Conservation (phyloP, 108 stramenopile species). For the Nitzschia sp. region DNA sequence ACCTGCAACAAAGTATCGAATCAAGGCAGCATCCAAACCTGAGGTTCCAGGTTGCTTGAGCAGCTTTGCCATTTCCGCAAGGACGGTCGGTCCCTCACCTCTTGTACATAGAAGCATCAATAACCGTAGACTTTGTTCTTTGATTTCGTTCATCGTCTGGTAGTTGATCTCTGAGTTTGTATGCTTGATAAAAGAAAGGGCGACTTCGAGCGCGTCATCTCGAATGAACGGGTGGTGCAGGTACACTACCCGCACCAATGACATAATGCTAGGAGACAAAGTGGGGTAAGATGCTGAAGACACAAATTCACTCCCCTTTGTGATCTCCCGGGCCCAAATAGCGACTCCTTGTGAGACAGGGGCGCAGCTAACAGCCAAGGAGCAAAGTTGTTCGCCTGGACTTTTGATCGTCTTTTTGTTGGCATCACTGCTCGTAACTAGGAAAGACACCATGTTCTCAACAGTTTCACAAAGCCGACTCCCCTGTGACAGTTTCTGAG, state of each 20-base stretch:
- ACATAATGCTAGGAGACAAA: constrained; percentile 71
- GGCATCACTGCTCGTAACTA: constrained; percentile 38
- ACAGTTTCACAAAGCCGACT: constrained; percentile 77
- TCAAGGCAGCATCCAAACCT: constrained; percentile 70
- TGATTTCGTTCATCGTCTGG: constrained; percentile 80
- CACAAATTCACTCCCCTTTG: constrained; percentile 62
- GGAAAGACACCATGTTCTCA: constrained; percentile 81
- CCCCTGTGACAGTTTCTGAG: constrained; percentile 49
- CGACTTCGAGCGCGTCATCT: constrained; percentile 53
- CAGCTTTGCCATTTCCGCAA: constrained; percentile 46
- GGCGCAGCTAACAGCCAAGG: constrained; percentile 63
- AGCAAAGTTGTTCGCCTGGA: constrained; percentile 62
- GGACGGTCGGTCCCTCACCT: constrained; percentile 62
- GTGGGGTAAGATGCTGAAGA: constrained; percentile 74
- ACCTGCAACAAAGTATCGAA: constrained; percentile 75
- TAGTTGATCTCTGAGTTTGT: constrained; percentile 79
- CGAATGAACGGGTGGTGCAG: constrained; percentile 71
- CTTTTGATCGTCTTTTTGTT: constrained; percentile 20
- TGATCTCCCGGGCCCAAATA: constrained; percentile 78
- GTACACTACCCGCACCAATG: constrained; percentile 60
- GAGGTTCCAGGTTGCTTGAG: constrained; percentile 51
- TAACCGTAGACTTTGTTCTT: constrained; percentile 79
- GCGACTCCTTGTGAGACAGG: constrained; percentile 69
- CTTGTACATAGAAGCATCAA: constrained; percentile 62
- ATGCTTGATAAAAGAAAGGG: constrained; percentile 70